phyloP scores from a whole-genome alignment of 164 flowering plant genomes.

The Paratinospora sagittata region DNA sequence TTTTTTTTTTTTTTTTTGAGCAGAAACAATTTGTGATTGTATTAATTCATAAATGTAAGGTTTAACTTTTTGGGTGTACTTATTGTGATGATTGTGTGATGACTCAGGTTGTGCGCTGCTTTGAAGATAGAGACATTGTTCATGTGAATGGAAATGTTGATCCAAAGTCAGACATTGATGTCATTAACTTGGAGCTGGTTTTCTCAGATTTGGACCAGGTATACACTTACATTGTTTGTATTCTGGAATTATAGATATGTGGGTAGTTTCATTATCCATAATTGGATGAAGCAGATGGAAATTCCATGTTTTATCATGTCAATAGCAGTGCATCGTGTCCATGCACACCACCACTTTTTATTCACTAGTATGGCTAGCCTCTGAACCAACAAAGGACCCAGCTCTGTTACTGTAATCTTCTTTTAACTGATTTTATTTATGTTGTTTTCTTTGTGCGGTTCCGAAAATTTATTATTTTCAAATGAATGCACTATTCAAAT shows the following conservation, averaged over 20 bases:
- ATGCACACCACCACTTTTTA: too few species aligned
- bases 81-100: background rate
- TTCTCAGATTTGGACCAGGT: slow-evolving; percentile 98
- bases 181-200: slow-evolving; percentile 86
- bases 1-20: too few species aligned
- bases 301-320: background rate
- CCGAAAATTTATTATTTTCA: background rate
- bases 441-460: background rate
- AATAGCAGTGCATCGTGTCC: too few species aligned
- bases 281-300: background rate
- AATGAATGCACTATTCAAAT: slow-evolving; percentile 2
- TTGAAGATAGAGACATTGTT: slow-evolving; percentile 93
- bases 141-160: slow-evolving; percentile 96
- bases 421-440: background rate
- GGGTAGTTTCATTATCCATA: background rate
- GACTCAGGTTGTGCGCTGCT: slow-evolving; percentile 92
- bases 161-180: slow-evolving; percentile 92
- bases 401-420: too few species aligned
- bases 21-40: too few species aligned
- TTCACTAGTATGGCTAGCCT: too few species aligned
- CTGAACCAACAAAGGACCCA: too few species aligned
- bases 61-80: background rate
- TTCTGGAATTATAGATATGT: background rate
- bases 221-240: slow-evolving; percentile 15
- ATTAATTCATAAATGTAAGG: too few species aligned